Evolutionary conservation across 495 filamentous ascomycete genomes (phyloP), one percentile per base, ranked within the genome.

Genomic region (Articulospora tetracladia): DNA sequence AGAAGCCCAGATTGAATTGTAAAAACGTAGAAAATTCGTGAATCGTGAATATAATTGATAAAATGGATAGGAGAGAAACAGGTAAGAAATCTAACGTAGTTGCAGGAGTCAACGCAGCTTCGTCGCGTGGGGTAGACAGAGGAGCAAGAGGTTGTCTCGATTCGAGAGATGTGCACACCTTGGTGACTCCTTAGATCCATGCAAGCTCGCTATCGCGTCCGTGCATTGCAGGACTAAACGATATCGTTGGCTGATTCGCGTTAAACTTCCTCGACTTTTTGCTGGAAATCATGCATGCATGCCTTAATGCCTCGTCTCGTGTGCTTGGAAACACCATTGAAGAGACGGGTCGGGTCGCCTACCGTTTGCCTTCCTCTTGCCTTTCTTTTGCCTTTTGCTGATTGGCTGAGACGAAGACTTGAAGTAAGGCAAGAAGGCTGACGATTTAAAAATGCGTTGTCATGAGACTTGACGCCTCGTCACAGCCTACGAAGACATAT

Each of bases 1-100:
- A 36, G 15, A 10, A n/a, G 11, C 23, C 11, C 23, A 39, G 28
- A 54, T 17, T n/a, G 20, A 36, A 28, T 20, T 3, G 23, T 23
- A 56, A 39, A 55, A 49, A 53, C n/a, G 44, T 51, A 64, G 26
- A 59, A 56, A 62, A 65, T 61, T 65, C 63, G 59, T 61, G 47
- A 61, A 28, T 55, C 27, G 48, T 59, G 12, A 46, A 26, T 20
- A 26, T 26, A 62, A 53, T 22, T 53, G 52, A 53, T 28, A 52
- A 57, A 56, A 39, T 22, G 19, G 19, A 56, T 56, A 24, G 20
- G 34, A 24, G 19, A 44, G 22, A 41, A 15, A 49, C 36, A 24
- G 50, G 58, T 17, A 44, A 17, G 39, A 15, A 44, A 44, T 12
- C 39, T 15, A 44, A 44, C 7, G 39, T n/a, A 44, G 17, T 19